Conservation (phyloP, 495 filamentous ascomycete species). For the Lasiosphaeris hirsuta region DNA sequence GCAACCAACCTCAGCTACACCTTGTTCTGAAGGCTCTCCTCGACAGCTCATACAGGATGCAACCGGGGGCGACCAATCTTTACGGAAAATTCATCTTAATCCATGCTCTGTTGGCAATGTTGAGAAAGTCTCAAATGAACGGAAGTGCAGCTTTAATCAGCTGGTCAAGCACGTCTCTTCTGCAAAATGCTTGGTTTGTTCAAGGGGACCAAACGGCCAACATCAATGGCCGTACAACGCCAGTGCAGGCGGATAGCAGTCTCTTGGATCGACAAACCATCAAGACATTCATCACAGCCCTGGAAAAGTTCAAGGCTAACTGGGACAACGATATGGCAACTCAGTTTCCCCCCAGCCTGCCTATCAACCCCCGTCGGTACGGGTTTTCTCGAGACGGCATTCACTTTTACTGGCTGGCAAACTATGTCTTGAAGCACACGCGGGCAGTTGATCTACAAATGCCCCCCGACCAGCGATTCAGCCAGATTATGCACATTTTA, state of each 20-base stretch:
- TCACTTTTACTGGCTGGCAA: conserved; percentile 64
- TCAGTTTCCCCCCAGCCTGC: conserved; percentile 55
- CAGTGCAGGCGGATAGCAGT: conserved; percentile 38
- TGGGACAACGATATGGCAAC: conserved; percentile 63
- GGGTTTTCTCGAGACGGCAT: conserved; percentile 64
- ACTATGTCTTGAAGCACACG: conserved; percentile 47
- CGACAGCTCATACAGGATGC: conserved; percentile 48
- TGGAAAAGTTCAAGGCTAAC: conserved; percentile 62
- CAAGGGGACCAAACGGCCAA: conserved; percentile 29
- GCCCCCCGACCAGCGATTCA: conserved; percentile 54
- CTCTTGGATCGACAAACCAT: conserved; percentile 28
- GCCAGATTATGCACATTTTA: conserved; percentile 54
- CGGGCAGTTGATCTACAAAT: conserved; percentile 43
- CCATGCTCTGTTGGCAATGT: conserved; percentile 57
- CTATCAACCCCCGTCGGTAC: conserved; percentile 43
- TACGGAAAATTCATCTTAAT: conserved; percentile 69
- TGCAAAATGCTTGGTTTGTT: conserved; percentile 48
- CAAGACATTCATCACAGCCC: conserved; percentile 39
- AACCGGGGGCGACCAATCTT: conserved; percentile 56
- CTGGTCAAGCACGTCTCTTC: conserved; percentile 43
- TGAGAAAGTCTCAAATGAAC: conserved; percentile 39
- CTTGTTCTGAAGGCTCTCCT: conserved; percentile 53
- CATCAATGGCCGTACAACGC: conserved; percentile 50
- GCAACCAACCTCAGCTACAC: conserved; percentile 57
- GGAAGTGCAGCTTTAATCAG: conserved; percentile 31